Percentiles rank a stretch among this genome's conserved stretches.
These are phyloP conservation scores for Starmerella potacharoeniae DNA, from an alignment of 805 yeast species.

Conservation along the genomic window DNA sequence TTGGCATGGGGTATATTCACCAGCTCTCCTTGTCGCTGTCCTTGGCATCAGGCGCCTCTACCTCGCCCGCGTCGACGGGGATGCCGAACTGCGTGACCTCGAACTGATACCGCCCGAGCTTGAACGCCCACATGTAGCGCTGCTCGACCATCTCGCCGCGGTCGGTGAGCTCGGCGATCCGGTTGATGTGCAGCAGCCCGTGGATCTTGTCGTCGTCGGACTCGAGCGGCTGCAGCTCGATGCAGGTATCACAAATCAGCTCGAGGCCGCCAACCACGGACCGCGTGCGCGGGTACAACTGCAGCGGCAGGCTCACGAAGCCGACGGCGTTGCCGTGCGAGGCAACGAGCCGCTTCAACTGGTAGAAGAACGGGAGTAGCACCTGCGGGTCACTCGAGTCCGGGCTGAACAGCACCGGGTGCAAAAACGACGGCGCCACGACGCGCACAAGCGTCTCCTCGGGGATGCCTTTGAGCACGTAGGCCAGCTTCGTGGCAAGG, in stretches of 20 bases:
- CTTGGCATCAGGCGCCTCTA: not conserved
- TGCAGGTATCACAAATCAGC: conserved; percentile 49
- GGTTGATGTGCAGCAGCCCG: conserved; percentile 70
- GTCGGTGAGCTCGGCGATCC: conserved; percentile 61
- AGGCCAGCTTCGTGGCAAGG: conserved; percentile 35
- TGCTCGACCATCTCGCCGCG: conserved; percentile 69
- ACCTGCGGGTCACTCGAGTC: conserved; percentile 35
- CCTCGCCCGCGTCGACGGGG: conserved; percentile 77
- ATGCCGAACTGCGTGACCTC: conserved; percentile 95
- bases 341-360: conserved; percentile 40
- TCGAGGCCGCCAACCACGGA: conserved; percentile 44
- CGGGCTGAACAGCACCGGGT: conserved; percentile 64
- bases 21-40: not conserved
- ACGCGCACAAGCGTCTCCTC: conserved; percentile 45
- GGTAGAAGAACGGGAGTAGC: conserved; percentile 50
- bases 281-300: conserved; percentile 48
- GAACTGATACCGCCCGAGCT: conserved; percentile 69
- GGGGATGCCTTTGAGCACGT: conserved; percentile 28
- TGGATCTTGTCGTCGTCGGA: conserved; percentile 37
- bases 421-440: conserved; percentile 63
- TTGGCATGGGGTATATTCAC: not conserved
- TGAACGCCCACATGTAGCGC: conserved; percentile 71
- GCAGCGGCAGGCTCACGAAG: conserved; percentile 48
- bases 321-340: conserved; percentile 42
- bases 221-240: conserved; percentile 72